Evolutionary conservation across 225 moss, liverwort and hornwort species (phyloP), one percentile per base, ranked within the genome.

Genomic region (Neckera pumila): DNA sequence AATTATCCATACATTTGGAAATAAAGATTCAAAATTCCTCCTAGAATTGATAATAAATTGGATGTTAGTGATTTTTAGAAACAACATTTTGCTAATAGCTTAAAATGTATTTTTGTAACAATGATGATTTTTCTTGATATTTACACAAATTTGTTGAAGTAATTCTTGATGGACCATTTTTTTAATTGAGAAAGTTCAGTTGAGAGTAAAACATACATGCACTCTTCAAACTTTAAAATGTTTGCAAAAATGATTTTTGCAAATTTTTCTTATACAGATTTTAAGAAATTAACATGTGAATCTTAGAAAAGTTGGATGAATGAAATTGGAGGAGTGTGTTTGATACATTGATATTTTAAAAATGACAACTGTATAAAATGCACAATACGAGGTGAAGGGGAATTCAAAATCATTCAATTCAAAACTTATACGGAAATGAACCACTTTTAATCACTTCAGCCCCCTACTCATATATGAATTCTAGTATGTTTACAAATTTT

Each of bases 101-200:
- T 31, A 4, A 10, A 47, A 74, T 51, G 5, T 2, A 33, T 20
- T 30, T 12, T 74, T 74, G 7, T 18, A 30, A 31, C 18, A 30
- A 30, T 30, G 17, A 75, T 34, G 14, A 13, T 14, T 21, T 34
- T 31, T 5, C 4, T 3, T 34, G 14, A 34, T 53, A 51, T 76
- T 20, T 22, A 8, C 14, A 76, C 0, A 0, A 53, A 53, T 22
- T 34, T 34, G 0, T 22, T 22, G 14, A 34, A 14, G 7, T 2
- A 53, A 21, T 76, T 51, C 2, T 34, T 33, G 9, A 33, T 5
- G 21, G 13, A 1, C 0, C 3, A 20, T 51, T 33, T 51, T 15
- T 47, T 74, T 6, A 47, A 74, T 74, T 4, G 31, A 12, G 0
- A 33, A 51, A 33, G 0, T 51, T 74, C 7, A 33, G 4, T 12